Evolutionary conservation across 495 filamentous ascomycete genomes (phyloP), one percentile per base, ranked within the genome.

Genomic region (Trichoderma gamsii): DNA sequence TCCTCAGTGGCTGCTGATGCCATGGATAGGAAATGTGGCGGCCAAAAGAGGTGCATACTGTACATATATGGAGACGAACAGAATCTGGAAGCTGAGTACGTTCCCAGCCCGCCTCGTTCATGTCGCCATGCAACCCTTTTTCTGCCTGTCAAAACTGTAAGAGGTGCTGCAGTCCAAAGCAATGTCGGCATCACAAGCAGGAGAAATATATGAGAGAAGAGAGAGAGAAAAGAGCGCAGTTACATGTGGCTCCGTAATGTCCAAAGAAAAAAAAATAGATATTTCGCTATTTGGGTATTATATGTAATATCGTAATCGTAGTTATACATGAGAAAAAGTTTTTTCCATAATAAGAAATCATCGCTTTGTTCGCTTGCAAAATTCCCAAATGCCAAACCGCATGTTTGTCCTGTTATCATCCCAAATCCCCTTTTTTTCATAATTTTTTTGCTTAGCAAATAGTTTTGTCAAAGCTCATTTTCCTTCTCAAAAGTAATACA

Each of bases 281-380:
- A 61, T 61, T 61, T 61, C 56, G 25, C 29, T 27, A 61, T 32
- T 7, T 23, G 51, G 49, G 49, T 25, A 52, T 52, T 52, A 52
- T 52, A 52, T 52, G 52, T 61, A 35, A 16, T 21, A 32, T 61
- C 27, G 27, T 21, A 27, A 2, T 61, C 23, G 27, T 61, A 61
- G 56, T 61, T 61, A 32, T 61, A 61, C 56, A 61, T 38, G 35
- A 61, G 49, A 61, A 61, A 61, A 32, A 29, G n/a, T 2, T 61
- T 29, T 29, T 32, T 32, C 56, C 27, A 61, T 16, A 32, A 32
- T 13, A 21, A 61, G 15, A 61, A 61, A 61, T 61, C 56, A 61
- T 61, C 56, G 56, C 56, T 61, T 32, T 49, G 44, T 11, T 49
- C 44, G 56, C 56, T 61, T 32, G 27, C 29, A 27, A 56, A 56